Base-by-base conservation (phyloP, 306 rosid genomes). In the Styphnolobium japonicum region DNA sequence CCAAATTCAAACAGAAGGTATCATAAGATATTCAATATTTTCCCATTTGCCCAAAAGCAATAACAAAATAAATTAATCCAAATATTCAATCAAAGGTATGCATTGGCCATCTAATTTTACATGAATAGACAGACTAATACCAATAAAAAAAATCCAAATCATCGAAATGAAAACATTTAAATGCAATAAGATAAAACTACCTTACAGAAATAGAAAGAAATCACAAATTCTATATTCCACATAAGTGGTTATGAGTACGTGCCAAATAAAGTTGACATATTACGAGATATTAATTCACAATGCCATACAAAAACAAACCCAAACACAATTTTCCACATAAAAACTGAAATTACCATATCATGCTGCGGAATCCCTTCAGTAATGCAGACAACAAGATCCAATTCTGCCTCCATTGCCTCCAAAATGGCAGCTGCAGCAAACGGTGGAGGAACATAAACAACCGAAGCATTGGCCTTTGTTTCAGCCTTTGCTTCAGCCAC, bases 321-420 rank as follows among this genome's bases (percentile, higher is more conserved):
- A 58, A 45, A 53, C 15, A 65, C n/a, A 3, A 52, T 14, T 22
- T 15, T 43, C 12, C 19, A 2, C 63, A 12, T 7, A 56, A 19
- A 76, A 0, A 6, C n/a, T 22, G 21, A 52, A 8, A 43, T 21
- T 71, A 87, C 99, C 99, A 96, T 96, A 67, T 96, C 99, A 72
- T 96, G 99, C 66, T 96, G 99, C 0, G 99, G 99, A 87, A 96
- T 92, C n/a, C 99, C 99, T 76, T 96, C 99, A 1, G 99, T 96
- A 79, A 96, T 93, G 85, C 99, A 96, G 12, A 96, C 99, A 76
- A 90, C 88, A 81, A 93, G 99, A 86, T 96, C 99, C 82, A 96
- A 75, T 79, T 96, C 99, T 9, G 99, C 97, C 60, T 96, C 99
- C 92, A 90, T 27, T 1, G 97, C 92, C 73, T 96, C 99, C 89